Conservation (phyloP, 2,329 filamentous ascomycete genomes). For the Aspergillus sp. region DNA sequence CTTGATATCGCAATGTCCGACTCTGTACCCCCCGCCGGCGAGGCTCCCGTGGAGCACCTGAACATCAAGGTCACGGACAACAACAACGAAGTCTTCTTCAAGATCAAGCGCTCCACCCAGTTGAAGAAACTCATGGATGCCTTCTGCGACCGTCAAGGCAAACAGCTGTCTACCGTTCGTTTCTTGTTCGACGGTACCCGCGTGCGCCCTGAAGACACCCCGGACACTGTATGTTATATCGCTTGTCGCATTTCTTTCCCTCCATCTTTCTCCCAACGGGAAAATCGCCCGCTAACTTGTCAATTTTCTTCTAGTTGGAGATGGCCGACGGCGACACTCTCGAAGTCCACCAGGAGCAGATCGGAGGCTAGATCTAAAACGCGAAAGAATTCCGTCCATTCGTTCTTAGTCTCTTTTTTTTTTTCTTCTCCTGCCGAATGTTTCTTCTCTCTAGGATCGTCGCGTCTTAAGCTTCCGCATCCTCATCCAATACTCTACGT, state of each 20-base stretch:
- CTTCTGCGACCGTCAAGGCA: conserved; percentile 95
- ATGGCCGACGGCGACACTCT: conserved; percentile 96
- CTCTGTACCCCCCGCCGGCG: conserved; percentile 13
- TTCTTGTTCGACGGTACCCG: conserved; percentile 97
- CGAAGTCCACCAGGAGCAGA: conserved; percentile 97
- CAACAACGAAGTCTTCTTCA: conserved; percentile 99
- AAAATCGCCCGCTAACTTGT: background rate
- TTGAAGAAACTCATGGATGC: conserved; percentile 98
- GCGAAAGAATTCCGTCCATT: background rate
- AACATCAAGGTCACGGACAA: conserved; percentile 99
- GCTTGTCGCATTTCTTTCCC: conserved; percentile 41
- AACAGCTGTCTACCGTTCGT: conserved; percentile 77
- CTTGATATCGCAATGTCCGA: conserved; percentile 38
- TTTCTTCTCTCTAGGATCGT: conserved; percentile 1
- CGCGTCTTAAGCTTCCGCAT: background rate
- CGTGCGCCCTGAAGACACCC: conserved; percentile 84
- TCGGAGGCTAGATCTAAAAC: conserved; percentile 61
- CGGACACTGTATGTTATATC: conserved; percentile 68
- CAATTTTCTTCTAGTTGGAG: conserved; percentile 65
- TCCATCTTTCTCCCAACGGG: background rate
- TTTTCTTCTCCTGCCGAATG: too few relatives aligned
- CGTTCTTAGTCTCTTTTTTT: background rate
- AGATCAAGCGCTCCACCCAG: conserved; percentile 96
- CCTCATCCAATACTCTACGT: background rate
- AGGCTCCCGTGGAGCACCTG: conserved; percentile 69